Percentiles rank a stretch among this genome's conserved stretches.
phyloP scores from a whole-genome alignment of 768 basidiomycete species.

The Daedaleopsis nitida region DNA sequence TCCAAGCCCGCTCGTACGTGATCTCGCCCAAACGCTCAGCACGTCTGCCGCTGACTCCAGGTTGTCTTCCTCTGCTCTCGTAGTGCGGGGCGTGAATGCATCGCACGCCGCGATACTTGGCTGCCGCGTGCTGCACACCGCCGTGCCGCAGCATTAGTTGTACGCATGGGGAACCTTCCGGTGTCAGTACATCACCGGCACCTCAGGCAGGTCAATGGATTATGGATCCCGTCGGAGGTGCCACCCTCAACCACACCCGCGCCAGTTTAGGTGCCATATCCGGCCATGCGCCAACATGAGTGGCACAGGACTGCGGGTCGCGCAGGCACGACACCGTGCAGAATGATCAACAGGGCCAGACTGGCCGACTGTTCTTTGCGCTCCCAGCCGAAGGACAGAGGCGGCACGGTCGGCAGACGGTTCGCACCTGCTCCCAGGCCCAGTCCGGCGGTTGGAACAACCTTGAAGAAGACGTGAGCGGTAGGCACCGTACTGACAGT shows the following conservation, averaged over 20 bases:
- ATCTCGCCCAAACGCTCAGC: background rate
- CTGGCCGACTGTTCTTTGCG: background rate
- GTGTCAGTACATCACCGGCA: too few species aligned
- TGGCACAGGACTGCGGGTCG: too few species aligned
- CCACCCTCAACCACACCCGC: background rate
- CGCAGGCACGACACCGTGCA: too few species aligned
- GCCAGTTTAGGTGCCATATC: slow-evolving; percentile 2
- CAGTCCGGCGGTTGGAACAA: too few species aligned
- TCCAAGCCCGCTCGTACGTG: background rate
- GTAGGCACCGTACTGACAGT: background rate
- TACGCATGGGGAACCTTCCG: too few species aligned
- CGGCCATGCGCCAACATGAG: background rate
- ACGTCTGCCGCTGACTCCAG: background rate
- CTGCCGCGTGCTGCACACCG: background rate
- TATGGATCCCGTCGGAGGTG: background rate
- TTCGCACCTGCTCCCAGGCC: too few species aligned
- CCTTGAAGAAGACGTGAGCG: too few species aligned
- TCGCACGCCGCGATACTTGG: slow-evolving; percentile 10
- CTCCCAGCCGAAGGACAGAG: background rate
- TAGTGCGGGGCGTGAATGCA: background rate
- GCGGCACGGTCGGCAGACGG: background rate
- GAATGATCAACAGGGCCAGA: too few species aligned
- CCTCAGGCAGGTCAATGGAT: too few species aligned
- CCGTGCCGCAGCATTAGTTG: background rate
- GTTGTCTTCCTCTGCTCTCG: slow-evolving; percentile 2